Evolutionary conservation across 768 basidiomycete species (phyloP), one percentile per base, ranked within the genome.

Genomic region (Leucosporidium scottii): DNA sequence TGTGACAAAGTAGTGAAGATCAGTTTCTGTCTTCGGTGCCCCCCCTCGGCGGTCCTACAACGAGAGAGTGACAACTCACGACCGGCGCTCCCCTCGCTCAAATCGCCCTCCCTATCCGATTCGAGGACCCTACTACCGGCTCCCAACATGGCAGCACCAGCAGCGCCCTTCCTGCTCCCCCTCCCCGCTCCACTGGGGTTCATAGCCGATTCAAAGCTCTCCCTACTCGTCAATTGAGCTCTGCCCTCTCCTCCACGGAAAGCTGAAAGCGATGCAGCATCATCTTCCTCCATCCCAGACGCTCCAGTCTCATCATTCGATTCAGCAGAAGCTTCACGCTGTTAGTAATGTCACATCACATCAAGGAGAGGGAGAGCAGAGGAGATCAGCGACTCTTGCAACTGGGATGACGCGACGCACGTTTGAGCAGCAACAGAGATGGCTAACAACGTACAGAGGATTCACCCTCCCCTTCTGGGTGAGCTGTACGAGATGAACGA

Each of bases 291-390:
- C 18, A 28, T 23, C 1, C 57, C 61, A 3, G 60, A 50, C 12
- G 62, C 47, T 0, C 28, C 48, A 23, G 54, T 59, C 36, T 73
- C 71, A 49, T 69, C 68, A 59, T 73, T 73, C 21, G 56, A 59
- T 34, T 73, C 71, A n/a, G 68, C 71, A 0, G 62, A 64, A 4
- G 71, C 71, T 62, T 73, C 71, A 27, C 71, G 65, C 68, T 69
- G 64, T 54, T 34, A 18, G 57, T 30, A 27, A n/a, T n/a, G n/a
- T n/a, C n/a, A n/a, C n/a, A n/a, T n/a, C n/a, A n/a, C n/a, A n/a
- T n/a, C n/a, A n/a, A n/a, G n/a, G n/a, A n/a, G n/a, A n/a, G n/a
- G n/a, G n/a, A n/a, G 27, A 54, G 6, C 25, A 30, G 23, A 54
- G 28, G 53, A n/a, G 53, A 28, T 27, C 53, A 28, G 27, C 25